Base-by-base conservation (phyloP, 1,284 basidiomycete genomes). In the Trametes hirsuta region DNA sequence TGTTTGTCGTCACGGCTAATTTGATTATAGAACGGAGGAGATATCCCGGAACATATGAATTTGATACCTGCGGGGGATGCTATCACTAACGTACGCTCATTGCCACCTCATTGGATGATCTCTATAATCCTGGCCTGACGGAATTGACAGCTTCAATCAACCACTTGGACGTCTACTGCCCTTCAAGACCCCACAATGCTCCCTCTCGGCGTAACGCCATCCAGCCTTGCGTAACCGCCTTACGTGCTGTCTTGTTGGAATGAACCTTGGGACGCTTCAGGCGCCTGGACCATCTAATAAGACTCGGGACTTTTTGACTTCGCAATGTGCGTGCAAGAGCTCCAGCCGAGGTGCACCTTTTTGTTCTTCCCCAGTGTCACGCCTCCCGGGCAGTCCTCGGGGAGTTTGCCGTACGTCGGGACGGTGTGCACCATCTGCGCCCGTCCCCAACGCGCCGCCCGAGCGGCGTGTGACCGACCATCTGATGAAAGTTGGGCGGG, bases 41-140 rank as follows among this genome's bases (percentile, higher is more conserved):
- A 80, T 36, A 74, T 83, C 45, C 88, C 88, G 11, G 84, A 90
- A 64, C 88, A 93, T 66, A 92, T 93, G 88, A 91, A 93, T 69
- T 73, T 93, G 22, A 68, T 92, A n/a, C 79, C 86, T 14, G 75
- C 76, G 12, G 58, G 71, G 9, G 84, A 88, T 49, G 88, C 88
- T 14, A 47, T 58, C n/a, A 59, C 48, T 15, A 57, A 63, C 45
- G 61, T 66, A 51, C 12, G 61, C 55, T 14, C 39, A 40, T 25
- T 30, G 24, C 22, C 9, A 40, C 30, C 21, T 39, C 15, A 14
- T 22, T 30, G 30, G 8, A 30, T 30, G 30, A 30, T 30, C 30
- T 30, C 14, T 35, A 30, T 18, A 30, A 44, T 9, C 35, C 62
- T 58, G 24, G 35, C 35, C 54, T 65, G 55, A 64, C 53, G 35